phyloP scores from a whole-genome alignment of 2,329 filamentous ascomycete species.

The Fusarium pseudograminearum region DNA sequence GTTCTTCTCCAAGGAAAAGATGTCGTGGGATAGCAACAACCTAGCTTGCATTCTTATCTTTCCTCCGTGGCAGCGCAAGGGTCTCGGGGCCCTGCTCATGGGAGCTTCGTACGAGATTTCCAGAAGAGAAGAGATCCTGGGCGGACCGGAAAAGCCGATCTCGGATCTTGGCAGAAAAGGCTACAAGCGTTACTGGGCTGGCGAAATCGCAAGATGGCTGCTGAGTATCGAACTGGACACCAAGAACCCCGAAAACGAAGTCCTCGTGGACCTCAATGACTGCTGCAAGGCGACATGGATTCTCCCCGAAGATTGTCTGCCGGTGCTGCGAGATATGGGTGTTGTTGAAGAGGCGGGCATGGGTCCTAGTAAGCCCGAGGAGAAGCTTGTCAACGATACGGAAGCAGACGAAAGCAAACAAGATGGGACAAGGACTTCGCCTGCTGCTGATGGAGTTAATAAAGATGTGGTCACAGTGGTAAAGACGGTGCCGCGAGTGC shows the following conservation, averaged over 20 bases:
- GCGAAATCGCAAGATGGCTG: slow-evolving; percentile 81
- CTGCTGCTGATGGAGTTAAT: slow-evolving; percentile 30
- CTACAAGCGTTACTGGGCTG: slow-evolving; percentile 88
- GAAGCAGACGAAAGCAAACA: slow-evolving; percentile 43
- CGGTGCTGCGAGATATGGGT: slow-evolving; percentile 83
- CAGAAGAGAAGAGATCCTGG: slow-evolving; percentile 82
- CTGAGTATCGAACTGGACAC: slow-evolving; percentile 58
- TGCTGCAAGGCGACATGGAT: slow-evolving; percentile 87
- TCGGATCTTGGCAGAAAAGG: slow-evolving; percentile 85
- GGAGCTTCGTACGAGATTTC: slow-evolving; percentile 94
- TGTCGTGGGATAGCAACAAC: slow-evolving; percentile 99
- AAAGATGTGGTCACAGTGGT: slow-evolving; percentile 48
- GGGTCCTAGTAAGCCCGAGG: slow-evolving; percentile 56
- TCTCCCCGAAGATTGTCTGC: slow-evolving; percentile 83
- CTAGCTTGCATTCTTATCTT: slow-evolving; percentile 96
- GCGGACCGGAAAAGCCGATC: slow-evolving; percentile 93
- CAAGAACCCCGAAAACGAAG: slow-evolving; percentile 49
- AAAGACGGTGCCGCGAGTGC: slow-evolving; percentile 59
- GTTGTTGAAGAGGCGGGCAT: slow-evolving; percentile 70
- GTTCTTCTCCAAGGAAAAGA: slow-evolving; percentile 99
- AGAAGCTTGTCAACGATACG: slow-evolving; percentile 12
- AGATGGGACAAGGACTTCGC: slow-evolving; percentile 27
- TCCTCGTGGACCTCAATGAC: slow-evolving; percentile 74
- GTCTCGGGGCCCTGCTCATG: slow-evolving; percentile 89
- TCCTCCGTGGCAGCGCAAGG: slow-evolving; percentile 93